phyloP scores from a whole-genome alignment of 371 early-diverging fungal genomes.

The Mucor mucedo region DNA sequence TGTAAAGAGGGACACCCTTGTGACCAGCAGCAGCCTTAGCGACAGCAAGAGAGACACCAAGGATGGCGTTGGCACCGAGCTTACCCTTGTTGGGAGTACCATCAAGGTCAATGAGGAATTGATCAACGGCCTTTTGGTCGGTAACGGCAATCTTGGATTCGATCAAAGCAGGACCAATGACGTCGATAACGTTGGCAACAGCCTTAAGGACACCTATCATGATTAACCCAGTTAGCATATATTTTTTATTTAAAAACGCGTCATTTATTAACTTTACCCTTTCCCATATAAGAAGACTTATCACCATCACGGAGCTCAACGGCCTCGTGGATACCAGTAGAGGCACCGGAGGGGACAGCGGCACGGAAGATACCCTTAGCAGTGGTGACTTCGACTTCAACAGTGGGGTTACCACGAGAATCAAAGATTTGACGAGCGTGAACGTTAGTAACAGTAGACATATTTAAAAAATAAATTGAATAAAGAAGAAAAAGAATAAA shows the following conservation, averaged over 20 bases:
- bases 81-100: constrained; percentile 95
- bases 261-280: constrained; percentile 62
- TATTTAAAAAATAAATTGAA: constrained; percentile 26
- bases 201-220: constrained; percentile 86
- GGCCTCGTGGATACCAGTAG: constrained; percentile 99
- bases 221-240: neutral
- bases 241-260: constrained; percentile 2
- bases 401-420: constrained; percentile 99
- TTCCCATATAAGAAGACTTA: constrained; percentile 90
- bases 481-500: constrained; percentile 6
- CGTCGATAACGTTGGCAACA: constrained; percentile 89
- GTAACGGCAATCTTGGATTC: constrained; percentile 73
- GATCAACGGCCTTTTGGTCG: constrained; percentile 91
- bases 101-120: constrained; percentile 90
- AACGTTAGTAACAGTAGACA: constrained; percentile 72
- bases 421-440: constrained; percentile 99
- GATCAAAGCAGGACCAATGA: constrained; percentile 86
- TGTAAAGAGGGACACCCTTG: constrained; percentile 90
- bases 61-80: constrained; percentile 98
- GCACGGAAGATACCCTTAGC: constrained; percentile 89
- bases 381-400: constrained; percentile 98
- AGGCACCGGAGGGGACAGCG: constrained; percentile 98
- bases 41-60: constrained; percentile 97
- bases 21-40: constrained; percentile 95
- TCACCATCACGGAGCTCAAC: constrained; percentile 94